A percentile compares a stretch with the other conserved stretches of the same genome.
Evolutionary conservation across 129 eudicot species (phyloP).

Genomic region (Helianthus tuberosus): DNA sequence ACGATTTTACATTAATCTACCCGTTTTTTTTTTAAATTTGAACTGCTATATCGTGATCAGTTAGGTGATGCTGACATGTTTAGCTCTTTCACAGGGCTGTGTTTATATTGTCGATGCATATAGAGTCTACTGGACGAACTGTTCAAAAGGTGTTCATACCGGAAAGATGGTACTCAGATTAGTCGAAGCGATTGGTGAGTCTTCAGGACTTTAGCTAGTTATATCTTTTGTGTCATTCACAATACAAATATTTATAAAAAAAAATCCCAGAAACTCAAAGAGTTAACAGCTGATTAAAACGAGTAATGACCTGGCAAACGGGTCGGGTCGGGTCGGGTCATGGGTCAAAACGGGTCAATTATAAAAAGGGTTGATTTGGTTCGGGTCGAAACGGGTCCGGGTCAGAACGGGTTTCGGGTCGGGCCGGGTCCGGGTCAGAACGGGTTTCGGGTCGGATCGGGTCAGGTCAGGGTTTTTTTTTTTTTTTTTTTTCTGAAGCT

Average conservation of each 20-base stretch:
- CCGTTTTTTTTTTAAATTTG: neutral
- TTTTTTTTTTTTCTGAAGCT: too few relatives aligned
- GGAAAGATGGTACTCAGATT: slow-evolving; percentile 90
- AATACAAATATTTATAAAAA: neutral
- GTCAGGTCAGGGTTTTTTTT: too few relatives aligned
- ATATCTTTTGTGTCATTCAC: neutral
- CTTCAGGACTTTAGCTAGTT: neutral
- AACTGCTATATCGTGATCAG: neutral
- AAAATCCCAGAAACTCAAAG: neutral
- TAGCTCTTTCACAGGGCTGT: slow-evolving; percentile 67
- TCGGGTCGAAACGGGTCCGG: too few relatives aligned
- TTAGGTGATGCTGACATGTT: slow-evolving; percentile 19
- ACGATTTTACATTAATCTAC: neutral
- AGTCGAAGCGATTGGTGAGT: slow-evolving; percentile 98
- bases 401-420: too few relatives aligned
- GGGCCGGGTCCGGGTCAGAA: too few relatives aligned
- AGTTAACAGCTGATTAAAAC: neutral
- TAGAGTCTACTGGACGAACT: slow-evolving; percentile 82
- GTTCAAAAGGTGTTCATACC: slow-evolving; percentile 81
- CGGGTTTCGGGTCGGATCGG: too few relatives aligned
- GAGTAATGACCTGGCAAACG: too few relatives aligned
- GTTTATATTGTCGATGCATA: slow-evolving; percentile 87
- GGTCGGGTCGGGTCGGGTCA: too few relatives aligned
- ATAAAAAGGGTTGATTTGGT: too few relatives aligned
- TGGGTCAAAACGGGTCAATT: too few relatives aligned